phyloP scores from a whole-genome alignment of 225 moss, liverwort and hornwort species.

The Pseudisothecium myosuroides region DNA sequence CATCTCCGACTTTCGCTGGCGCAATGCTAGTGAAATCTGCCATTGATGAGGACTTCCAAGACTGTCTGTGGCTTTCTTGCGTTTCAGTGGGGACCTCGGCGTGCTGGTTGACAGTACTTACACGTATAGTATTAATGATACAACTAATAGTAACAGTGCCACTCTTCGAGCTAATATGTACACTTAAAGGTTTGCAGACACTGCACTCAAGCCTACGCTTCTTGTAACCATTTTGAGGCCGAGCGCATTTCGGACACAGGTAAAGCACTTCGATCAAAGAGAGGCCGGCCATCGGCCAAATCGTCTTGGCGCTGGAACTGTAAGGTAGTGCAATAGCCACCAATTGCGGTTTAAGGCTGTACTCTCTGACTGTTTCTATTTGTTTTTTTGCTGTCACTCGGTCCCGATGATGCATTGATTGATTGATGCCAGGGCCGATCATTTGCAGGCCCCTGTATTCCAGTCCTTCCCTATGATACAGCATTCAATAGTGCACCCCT shows the following conservation, averaged over 20 bases:
- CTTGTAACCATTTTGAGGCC: slow-evolving; percentile 27
- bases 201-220: slow-evolving; percentile 45
- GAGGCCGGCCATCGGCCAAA: background rate
- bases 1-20: background rate
- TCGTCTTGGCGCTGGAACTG: slow-evolving; percentile 7
- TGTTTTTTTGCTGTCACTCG: background rate
- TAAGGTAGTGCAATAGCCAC: background rate
- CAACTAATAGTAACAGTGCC: slow-evolving; percentile 42
- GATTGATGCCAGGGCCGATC: background rate
- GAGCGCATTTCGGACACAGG: slow-evolving; percentile 13
- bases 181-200: slow-evolving; percentile 57
- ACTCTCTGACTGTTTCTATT: background rate
- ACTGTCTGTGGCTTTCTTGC: background rate
- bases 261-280: slow-evolving; percentile 2
- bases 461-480: slow-evolving; percentile 24
- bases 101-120: background rate
- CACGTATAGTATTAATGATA: slow-evolving; percentile 13
- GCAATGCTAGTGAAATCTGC: background rate
- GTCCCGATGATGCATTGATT: background rate
- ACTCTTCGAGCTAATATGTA: slow-evolving; percentile 48
- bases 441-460: background rate
- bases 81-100: background rate
- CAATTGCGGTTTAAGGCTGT: background rate
- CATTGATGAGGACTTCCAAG: background rate
- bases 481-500: slow-evolving; percentile 12